A percentile compares a stretch with the other conserved stretches of the same genome.
Conservation (phyloP, 768 basidiomycete genomes). For the Boletus vinaceobasis region DNA sequence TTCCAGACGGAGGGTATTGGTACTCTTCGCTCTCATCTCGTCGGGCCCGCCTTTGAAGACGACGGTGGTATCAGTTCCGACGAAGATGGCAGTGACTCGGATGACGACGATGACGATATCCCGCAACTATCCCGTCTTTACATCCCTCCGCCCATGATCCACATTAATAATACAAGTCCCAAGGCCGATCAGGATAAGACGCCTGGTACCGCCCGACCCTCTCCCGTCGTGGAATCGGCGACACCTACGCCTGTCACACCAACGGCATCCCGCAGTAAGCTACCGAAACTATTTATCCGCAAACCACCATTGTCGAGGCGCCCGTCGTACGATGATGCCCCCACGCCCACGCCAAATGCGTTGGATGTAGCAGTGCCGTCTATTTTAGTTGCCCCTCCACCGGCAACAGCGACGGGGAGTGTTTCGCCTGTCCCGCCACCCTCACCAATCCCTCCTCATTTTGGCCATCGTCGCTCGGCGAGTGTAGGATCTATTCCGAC, state of each 20-base stretch:
- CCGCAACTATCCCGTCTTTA: conserved; percentile 23
- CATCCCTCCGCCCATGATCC: conserved; percentile 19
- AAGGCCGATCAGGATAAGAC: conserved; percentile 9
- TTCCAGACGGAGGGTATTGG: conserved; percentile 80
- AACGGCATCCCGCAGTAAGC: conserved; percentile 25
- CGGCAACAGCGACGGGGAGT: conserved; percentile 7
- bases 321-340: conserved; percentile 27
- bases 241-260: conserved; percentile 27
- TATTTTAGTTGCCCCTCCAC: conserved; percentile 14
- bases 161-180: conserved; percentile 16
- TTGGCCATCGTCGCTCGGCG: conserved; percentile 30
- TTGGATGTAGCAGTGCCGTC: conserved; percentile 6
- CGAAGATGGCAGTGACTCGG: conserved; percentile 36
- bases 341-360: background rate
- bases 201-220: conserved; percentile 24
- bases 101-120: conserved; percentile 32
- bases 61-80: conserved; percentile 72
- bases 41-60: conserved; percentile 60
- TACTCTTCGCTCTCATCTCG: conserved; percentile 65
- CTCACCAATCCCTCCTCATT: conserved; percentile 19
- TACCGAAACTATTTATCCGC: conserved; percentile 36
- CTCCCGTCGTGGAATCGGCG: conserved; percentile 18
- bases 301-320: conserved; percentile 30
- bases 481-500: conserved; percentile 30
- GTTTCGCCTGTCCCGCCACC: conserved; percentile 17